Conservation (phyloP, 805 yeast species). For the Metschnikowia matae region DNA sequence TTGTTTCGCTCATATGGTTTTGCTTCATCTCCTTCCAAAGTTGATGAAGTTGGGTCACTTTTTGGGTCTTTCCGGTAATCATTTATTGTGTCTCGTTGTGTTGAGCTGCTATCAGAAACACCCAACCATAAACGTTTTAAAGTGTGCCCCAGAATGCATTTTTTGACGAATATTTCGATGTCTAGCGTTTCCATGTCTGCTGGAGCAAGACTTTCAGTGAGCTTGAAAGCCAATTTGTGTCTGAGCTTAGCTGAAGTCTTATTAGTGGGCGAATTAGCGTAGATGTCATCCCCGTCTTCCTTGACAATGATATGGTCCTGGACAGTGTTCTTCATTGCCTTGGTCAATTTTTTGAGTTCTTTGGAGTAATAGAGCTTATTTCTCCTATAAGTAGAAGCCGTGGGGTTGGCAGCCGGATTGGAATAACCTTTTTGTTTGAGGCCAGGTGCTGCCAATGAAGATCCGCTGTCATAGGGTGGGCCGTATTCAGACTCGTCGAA, state of each 20-base stretch:
- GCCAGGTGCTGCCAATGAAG: not conserved
- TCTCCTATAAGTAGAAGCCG: conserved; percentile 20
- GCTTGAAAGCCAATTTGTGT: conserved; percentile 29
- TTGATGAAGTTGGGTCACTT: not conserved
- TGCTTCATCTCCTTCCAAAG: not conserved
- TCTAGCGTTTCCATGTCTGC: conserved; percentile 40
- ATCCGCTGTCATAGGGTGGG: not conserved
- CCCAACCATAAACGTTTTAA: conserved; percentile 33
- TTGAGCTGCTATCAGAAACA: conserved; percentile 4
- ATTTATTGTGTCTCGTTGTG: not conserved
- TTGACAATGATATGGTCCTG: conserved; percentile 47
- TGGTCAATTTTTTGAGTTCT: conserved; percentile 49
- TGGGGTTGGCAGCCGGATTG: conserved; percentile 2
- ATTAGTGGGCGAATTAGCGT: conserved; percentile 8
- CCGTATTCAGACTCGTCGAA: conserved; percentile 10
- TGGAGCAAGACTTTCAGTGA: conserved; percentile 33
- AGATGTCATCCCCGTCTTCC: conserved; percentile 16
- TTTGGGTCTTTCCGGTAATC: not conserved
- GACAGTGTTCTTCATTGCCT: conserved; percentile 68
- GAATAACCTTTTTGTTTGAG: not conserved
- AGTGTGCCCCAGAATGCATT: conserved; percentile 31
- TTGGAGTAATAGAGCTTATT: conserved; percentile 35
- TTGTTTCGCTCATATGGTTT: not conserved
- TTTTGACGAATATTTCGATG: conserved; percentile 31
- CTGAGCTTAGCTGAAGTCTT: conserved; percentile 26